phyloP scores from a whole-genome alignment of 1,284 basidiomycete species.

The Austroboletus rostrupii region DNA sequence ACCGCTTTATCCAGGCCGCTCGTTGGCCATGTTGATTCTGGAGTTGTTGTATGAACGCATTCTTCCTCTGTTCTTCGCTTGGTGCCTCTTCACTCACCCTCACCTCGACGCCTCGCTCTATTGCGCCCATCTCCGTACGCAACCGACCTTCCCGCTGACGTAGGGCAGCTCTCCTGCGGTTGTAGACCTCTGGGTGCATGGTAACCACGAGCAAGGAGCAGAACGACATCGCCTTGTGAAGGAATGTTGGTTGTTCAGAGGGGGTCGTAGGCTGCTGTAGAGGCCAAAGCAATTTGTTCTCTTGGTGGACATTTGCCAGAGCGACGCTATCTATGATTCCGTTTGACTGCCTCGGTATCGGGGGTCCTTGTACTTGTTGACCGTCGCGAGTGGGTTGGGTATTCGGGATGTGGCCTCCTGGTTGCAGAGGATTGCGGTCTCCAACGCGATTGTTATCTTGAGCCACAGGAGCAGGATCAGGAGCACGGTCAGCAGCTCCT shows the following conservation, averaged over 20 bases:
- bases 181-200: constrained; percentile 72
- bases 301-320: constrained; percentile 51
- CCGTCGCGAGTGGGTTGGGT: constrained; percentile 13
- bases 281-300: constrained; percentile 49
- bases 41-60: constrained; percentile 36
- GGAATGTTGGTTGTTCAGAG: constrained; percentile 39
- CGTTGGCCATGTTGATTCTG: constrained; percentile 47
- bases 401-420: constrained; percentile 15
- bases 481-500: constrained; percentile 15
- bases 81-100: constrained; percentile 34
- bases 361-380: constrained; percentile 24
- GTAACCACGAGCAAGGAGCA: constrained; percentile 56
- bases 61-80: constrained; percentile 30
- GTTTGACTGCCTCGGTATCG: constrained; percentile 29
- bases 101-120: constrained; percentile 35
- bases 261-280: constrained; percentile 31
- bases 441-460: constrained; percentile 14
- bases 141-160: constrained; percentile 63
- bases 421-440: constrained; percentile 15
- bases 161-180: constrained; percentile 57
- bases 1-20: constrained; percentile 59
- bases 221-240: constrained; percentile 54
- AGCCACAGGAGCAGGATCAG: constrained; percentile 13
- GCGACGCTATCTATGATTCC: constrained; percentile 51
- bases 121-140: constrained; percentile 59